phyloP scores from a whole-genome alignment of 129 eudicot genomes.

The Flaveria brownii region DNA sequence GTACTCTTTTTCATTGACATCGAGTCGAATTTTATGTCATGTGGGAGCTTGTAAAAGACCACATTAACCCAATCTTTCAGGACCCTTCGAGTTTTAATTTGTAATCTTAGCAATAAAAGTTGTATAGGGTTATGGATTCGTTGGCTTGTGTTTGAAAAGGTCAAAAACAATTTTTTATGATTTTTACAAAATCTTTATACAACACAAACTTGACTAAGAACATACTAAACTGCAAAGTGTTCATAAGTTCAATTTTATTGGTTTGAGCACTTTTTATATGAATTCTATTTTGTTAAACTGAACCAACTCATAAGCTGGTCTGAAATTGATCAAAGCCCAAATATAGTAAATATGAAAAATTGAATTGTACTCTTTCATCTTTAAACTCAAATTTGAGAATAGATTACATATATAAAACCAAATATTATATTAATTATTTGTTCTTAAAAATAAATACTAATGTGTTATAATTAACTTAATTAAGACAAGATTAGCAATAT shows the following conservation, averaged over 20 bases:
- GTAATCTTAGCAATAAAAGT: constrained; percentile 14
- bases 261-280: too few species aligned
- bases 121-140: not conserved
- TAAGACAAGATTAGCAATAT: not conserved
- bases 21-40: not conserved
- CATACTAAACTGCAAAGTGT: not conserved
- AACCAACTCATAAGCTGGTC: too few species aligned
- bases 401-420: not conserved
- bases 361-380: not conserved
- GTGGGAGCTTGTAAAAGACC: constrained; percentile 8
- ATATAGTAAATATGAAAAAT: not conserved
- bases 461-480: not conserved
- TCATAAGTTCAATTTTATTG: not conserved
- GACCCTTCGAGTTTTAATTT: not conserved
- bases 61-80: not conserved
- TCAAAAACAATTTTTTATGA: not conserved
- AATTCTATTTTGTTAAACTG: too few species aligned
- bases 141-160: not conserved
- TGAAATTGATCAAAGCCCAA: not conserved
- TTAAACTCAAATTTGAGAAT: not conserved
- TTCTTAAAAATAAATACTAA: too few species aligned
- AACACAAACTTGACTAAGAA: not conserved
- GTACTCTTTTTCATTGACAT: constrained; percentile 1
- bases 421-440: too few species aligned
- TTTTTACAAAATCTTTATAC: not conserved